phyloP scores from a whole-genome alignment of 2,329 filamentous ascomycete species.

The Fusarium sp. region DNA sequence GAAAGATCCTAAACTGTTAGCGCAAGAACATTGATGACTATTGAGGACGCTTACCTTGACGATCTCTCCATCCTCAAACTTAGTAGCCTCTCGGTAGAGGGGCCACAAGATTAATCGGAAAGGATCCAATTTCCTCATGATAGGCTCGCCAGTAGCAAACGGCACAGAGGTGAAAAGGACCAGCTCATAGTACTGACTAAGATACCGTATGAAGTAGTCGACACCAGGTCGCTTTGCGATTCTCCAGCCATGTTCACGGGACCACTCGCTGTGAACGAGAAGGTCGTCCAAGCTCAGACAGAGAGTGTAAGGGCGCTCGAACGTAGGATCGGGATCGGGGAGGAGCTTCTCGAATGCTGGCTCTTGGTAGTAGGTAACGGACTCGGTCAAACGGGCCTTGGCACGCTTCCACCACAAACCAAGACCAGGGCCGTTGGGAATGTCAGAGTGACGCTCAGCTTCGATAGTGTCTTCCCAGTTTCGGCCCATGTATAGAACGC shows the following conservation, averaged over 20 bases:
- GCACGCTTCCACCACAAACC: conserved; percentile 83
- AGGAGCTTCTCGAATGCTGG: conserved; percentile 94
- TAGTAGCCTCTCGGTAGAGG: conserved; percentile 94
- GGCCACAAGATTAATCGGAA: conserved; percentile 96
- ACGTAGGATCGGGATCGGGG: conserved; percentile 80
- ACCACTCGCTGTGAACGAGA: conserved; percentile 94
- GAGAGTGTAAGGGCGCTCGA: conserved; percentile 89
- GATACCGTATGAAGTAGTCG: conserved; percentile 96
- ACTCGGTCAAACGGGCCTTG: conserved; percentile 76
- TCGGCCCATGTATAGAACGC: conserved; percentile 80
- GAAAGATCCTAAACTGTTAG: conserved; percentile 78
- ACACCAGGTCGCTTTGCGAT: conserved; percentile 93
- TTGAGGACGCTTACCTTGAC: conserved; percentile 74
- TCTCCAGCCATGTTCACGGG: conserved; percentile 92
- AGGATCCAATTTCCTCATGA: conserved; percentile 93
- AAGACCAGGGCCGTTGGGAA: conserved; percentile 81
- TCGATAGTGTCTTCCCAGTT: conserved; percentile 90
- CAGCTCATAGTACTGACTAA: conserved; percentile 97
- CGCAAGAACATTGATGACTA: background rate
- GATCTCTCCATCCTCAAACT: conserved; percentile 95
- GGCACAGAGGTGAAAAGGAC: conserved; percentile 94
- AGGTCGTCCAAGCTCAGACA: conserved; percentile 94
- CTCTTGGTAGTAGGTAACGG: conserved; percentile 93
- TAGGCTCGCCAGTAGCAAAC: conserved; percentile 82
- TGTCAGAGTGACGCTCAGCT: conserved; percentile 71